Evolutionary conservation across 192 early-diverging fungal species (phyloP), one percentile per base, ranked within the genome.

Genomic region (Umbelopsis sp.): DNA sequence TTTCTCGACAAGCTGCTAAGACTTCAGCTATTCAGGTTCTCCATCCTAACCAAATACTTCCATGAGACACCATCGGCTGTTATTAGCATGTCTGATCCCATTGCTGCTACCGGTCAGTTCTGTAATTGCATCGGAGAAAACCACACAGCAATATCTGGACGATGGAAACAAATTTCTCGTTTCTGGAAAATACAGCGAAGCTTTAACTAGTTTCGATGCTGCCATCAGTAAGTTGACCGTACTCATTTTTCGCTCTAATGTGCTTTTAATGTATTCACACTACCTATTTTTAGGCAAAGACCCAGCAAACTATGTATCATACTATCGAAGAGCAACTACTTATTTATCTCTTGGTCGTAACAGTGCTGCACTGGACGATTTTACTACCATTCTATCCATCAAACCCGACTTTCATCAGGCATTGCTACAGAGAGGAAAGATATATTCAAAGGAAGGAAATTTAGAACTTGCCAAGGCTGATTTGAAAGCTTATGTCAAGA

Each of bases 271-370:
- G 29, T 65, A 59, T 20, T 67, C 45, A 38, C 22, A 22, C 45
- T 65, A 26, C 16, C 25, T 43, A 29, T 32, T 36, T 24, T 21
- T 85, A 83, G 92, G 80, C 34, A 75, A 78, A 43, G 95, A 99
- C 69, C 92, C 94, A 11, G 79, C 84, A 51, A 91, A 94, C 84
- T 94, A 96, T 69, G 74, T 94, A 11, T 90, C 90, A n/a, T 93
- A 92, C 82, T 97, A 91, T 76, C 90, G 92, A 76, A 86, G 96
- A 52, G 97, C 96, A 0, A 89, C 92, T 16, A 91, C 92, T 9
- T 90, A 95, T 51, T 78, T 98, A 45, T 86, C 86, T 22, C 70
- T 96, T 29, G 93, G 91, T 54, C 86, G 88, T 44, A 87, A 86
- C 62, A 69, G 78, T 8, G 85, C 88, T 45, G 97, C 97, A 4